Base-by-base conservation (phyloP, 176 grass and related monocot species). In the Neostapfia colusana region DNA sequence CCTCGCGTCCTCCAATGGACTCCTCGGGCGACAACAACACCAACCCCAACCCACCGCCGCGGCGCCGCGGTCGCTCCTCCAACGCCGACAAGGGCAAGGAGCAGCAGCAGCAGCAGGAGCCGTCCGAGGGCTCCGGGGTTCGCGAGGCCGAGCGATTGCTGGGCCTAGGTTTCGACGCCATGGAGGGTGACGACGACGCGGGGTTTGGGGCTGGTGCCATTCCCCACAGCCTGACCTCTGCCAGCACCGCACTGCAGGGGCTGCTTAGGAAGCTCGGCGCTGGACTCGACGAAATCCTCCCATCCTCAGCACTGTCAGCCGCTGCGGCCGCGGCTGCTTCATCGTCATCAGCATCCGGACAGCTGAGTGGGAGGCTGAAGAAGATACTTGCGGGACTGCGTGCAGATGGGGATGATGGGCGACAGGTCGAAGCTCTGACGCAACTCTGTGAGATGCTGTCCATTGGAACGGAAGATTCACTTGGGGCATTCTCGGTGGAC, bases 401-500 rank as follows among this genome's bases (percentile, higher is more conserved):
- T 6, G 84, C 93, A 12, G 89, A 97, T 15, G 93, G 89, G 0
- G 93, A 97, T 78, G 93, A 97, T 41, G 87, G 82, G 0, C 76
- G 76, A 5, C 93, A 90, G 80, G 63, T 92, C 10, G 89, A 97
- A 82, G 89, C 88, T 0, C 53, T 97, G 0, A 97, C 82, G 7
- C 89, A 97, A 42, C 87, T 97, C 60, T 92, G 93, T 13, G 93
- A 97, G 63, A 90, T 97, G 85, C 76, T 97, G 54, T 90, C 90
- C 21, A 97, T 97, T 44, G 93, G 93, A 20, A 97, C 93, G 0
- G 89, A 97, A 43, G 93, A 92, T 62, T 92, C 90, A 7, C 79
- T 97, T 0, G 89, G 84, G 0, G 84, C 82, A 1, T 85, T 97
- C 82, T 88, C 90, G 0, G 90, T 97, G 14, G 93, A 97, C 79